Percentiles rank a stretch among this genome's conserved stretches.
Evolutionary conservation across 2,329 filamentous ascomycete species (phyloP).

Genomic region (Pseudogymnoascus sp.): DNA sequence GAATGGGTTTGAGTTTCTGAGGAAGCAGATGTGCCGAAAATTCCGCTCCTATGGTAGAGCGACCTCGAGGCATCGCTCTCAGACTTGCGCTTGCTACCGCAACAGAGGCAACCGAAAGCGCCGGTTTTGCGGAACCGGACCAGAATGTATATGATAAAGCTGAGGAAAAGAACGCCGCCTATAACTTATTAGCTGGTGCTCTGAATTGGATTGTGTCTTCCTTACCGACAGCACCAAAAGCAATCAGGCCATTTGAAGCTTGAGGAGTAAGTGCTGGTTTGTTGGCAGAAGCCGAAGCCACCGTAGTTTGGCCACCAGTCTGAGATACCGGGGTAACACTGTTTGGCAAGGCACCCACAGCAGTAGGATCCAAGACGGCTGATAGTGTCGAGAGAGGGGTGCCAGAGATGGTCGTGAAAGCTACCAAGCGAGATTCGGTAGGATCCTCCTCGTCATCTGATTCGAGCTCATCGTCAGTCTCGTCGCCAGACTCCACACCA

Average conservation of each 20-base stretch:
- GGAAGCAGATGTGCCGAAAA: not conserved
- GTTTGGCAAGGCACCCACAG: not conserved
- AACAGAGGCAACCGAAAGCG: not conserved
- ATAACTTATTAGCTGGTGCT: not conserved
- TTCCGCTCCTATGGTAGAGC: not conserved
- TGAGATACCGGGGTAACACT: not conserved
- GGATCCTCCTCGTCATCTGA: not conserved
- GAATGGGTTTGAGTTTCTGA: not conserved
- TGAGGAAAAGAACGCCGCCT: not conserved
- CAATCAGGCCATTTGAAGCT: not conserved
- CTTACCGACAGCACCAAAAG: slow-evolving; percentile 1
- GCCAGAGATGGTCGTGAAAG: not conserved
- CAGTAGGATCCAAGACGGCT: not conserved
- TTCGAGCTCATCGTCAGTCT: not conserved
- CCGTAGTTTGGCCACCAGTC: not conserved
- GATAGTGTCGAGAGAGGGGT: slow-evolving; percentile 1
- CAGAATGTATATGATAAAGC: not conserved
- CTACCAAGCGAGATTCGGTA: not conserved
- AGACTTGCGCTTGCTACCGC: not conserved
- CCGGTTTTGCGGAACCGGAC: not conserved
- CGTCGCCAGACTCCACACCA: not conserved
- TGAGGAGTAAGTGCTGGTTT: not conserved
- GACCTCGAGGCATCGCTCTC: not conserved
- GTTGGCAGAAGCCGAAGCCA: not conserved
- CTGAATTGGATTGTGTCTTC: not conserved